phyloP scores from a whole-genome alignment of 176 grass and related monocot species.

The Olyra latifolia region DNA sequence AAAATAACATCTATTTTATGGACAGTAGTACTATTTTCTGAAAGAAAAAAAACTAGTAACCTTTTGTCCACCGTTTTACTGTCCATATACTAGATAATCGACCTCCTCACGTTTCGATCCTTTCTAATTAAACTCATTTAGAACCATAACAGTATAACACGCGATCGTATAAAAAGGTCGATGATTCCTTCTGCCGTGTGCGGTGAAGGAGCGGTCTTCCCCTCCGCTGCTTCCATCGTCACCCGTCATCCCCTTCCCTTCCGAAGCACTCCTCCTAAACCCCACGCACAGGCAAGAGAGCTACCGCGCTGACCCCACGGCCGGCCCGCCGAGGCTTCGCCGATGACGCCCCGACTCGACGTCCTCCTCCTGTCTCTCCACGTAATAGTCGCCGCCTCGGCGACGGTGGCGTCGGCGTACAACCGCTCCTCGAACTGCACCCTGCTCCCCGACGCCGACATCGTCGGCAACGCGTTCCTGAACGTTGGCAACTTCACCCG shows the following conservation, averaged over 20 bases:
- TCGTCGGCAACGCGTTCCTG: slow-evolving; percentile 54
- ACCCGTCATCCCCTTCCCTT: background rate
- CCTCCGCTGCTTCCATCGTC: background rate
- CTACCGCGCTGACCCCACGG: background rate
- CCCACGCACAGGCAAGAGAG: background rate
- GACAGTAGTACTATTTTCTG: too few relatives aligned
- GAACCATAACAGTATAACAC: too few relatives aligned
- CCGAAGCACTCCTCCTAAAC: background rate
- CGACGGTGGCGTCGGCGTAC: background rate
- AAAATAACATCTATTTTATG: too few relatives aligned
- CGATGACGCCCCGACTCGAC: background rate
- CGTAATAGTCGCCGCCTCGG: background rate
- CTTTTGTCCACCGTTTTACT: too few relatives aligned
- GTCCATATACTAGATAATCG: too few relatives aligned
- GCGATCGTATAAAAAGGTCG: too few relatives aligned
- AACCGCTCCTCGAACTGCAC: slow-evolving; percentile 19
- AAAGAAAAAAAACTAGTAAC: too few relatives aligned
- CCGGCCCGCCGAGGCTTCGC: background rate
- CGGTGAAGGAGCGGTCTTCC: background rate
- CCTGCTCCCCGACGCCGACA: slow-evolving; percentile 19
- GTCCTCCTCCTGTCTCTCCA: slow-evolving; percentile 6
- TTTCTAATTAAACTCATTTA: too few relatives aligned
- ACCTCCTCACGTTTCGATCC: too few relatives aligned
- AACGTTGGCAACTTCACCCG: slow-evolving; percentile 45
- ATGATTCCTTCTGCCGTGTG: too few relatives aligned